Evolutionary conservation across 2,329 filamentous ascomycete species (phyloP), one percentile per base, ranked within the genome.

Genomic region (Penicillium sp.): DNA sequence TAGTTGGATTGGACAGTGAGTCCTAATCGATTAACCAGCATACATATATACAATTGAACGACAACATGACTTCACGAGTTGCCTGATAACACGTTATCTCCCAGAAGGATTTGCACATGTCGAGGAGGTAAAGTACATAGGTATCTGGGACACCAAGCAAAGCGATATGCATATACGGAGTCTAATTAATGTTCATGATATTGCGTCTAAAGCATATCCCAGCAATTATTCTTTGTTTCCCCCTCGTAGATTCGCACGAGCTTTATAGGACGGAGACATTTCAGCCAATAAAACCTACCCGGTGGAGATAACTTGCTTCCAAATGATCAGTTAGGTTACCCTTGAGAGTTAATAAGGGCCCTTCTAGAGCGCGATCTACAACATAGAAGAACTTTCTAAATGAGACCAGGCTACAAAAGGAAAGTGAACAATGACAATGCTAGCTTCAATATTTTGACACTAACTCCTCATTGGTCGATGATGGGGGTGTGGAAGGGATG

Each of bases 221-320:
- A 43, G n/a, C 27, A 7, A 13, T 33, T 13, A 12, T n/a, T n/a
- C 6, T 52, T 35, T 45, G 27, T 45, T 45, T 42, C 8, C 31
- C 10, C 31, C 41, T 38, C 13, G 17, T 19, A 33, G 25, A 40
- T 50, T n/a, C n/a, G n/a, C n/a, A n/a, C n/a, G n/a, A n/a, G 15
- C 19, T 27, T 21, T 4, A 48, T 59, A 87, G 90, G 69, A 93
- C 88, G 65, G 90, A 94, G 71, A 94, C 93, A 83, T 83, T 82
- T 69, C 90, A 94, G 77, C 84, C 84, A 21, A 88, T 89, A 45
- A 81, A 85, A 67, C 86, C 93, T 37, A 73, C 73, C 21, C 78
- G 45, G 83, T 86, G 38, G 77, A 84, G 68, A 78, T 73, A 64
- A 66, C 84, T 35, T 48, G 55, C 75, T 61, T 50, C 57, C 46